Percentiles rank a stretch among this genome's conserved stretches.
Evolutionary conservation across 208 protist genomes (phyloP).

Genomic region (Leishmania arabica): DNA sequence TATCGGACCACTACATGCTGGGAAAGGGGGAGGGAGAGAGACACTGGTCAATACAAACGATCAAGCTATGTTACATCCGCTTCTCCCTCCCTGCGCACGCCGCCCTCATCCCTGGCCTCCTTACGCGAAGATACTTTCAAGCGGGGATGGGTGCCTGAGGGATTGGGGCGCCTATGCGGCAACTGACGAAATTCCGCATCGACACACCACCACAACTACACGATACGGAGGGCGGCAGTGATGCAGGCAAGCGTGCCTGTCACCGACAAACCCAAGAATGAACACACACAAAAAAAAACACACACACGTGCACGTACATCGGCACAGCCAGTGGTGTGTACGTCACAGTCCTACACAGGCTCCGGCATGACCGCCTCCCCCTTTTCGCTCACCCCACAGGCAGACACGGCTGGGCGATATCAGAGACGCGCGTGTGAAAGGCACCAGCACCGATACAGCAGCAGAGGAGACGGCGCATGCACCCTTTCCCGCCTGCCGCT

Average conservation of each 20-base stretch:
- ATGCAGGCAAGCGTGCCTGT: neutral
- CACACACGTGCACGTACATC: neutral
- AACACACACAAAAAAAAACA: too few species aligned
- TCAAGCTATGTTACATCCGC: neutral
- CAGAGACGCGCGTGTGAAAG: neutral
- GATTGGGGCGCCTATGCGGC: neutral
- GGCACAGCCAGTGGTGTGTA: neutral
- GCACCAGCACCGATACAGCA: neutral
- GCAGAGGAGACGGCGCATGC: neutral
- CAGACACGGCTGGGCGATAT: neutral
- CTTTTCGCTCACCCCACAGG: neutral
- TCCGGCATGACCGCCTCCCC: neutral
- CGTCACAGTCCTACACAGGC: too few species aligned
- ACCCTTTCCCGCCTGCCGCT: too few species aligned
- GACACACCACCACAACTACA: neutral
- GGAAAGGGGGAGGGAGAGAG: neutral
- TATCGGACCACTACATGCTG: neutral
- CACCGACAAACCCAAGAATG: neutral
- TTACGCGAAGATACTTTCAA: neutral
- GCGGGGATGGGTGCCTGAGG: neutral
- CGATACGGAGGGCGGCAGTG: neutral
- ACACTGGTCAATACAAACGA: too few species aligned
- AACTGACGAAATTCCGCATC: too few species aligned
- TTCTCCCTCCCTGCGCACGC: neutral
- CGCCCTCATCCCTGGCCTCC: neutral